Conservation (phyloP, 805 yeast genomes). For the Starmerella lactis-condensi region DNA sequence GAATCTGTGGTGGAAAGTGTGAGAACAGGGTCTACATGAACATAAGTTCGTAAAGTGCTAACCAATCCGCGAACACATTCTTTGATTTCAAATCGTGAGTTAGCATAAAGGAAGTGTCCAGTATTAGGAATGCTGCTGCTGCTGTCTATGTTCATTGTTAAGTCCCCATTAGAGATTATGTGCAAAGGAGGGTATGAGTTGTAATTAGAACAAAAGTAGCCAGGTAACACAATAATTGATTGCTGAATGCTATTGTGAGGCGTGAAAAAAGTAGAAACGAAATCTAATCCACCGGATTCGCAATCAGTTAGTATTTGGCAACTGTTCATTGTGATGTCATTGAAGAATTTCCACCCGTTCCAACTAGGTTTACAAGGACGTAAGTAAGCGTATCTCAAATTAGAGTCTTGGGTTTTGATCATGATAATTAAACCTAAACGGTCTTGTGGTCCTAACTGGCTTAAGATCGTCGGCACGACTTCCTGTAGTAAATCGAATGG, state of each 20-base stretch:
- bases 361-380: constrained; percentile 7
- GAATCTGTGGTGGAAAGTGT: neutral
- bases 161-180: constrained; percentile 5
- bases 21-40: neutral
- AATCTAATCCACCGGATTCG: neutral
- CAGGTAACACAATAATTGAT: constrained; percentile 4
- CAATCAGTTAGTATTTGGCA: constrained; percentile 1
- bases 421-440: constrained; percentile 7
- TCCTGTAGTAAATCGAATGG: constrained; percentile 1
- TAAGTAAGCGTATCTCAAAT: constrained; percentile 4
- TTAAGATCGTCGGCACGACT: constrained; percentile 4
- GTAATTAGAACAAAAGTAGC: neutral
- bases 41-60: constrained; percentile 4
- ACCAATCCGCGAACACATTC: constrained; percentile 2
- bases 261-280: constrained; percentile 1
- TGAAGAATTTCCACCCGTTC: constrained; percentile 6
- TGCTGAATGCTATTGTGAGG: constrained; percentile 1
- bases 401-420: too few relatives aligned
- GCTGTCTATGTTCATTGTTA: constrained; percentile 3
- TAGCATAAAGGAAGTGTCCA: constrained; percentile 5
- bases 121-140: constrained; percentile 2
- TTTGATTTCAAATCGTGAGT: neutral
- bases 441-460: constrained; percentile 8
- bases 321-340: neutral
- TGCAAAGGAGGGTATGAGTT: constrained; percentile 1